phyloP scores from a whole-genome alignment of 176 grass and related monocot genomes.

The Zoysia pacifica region DNA sequence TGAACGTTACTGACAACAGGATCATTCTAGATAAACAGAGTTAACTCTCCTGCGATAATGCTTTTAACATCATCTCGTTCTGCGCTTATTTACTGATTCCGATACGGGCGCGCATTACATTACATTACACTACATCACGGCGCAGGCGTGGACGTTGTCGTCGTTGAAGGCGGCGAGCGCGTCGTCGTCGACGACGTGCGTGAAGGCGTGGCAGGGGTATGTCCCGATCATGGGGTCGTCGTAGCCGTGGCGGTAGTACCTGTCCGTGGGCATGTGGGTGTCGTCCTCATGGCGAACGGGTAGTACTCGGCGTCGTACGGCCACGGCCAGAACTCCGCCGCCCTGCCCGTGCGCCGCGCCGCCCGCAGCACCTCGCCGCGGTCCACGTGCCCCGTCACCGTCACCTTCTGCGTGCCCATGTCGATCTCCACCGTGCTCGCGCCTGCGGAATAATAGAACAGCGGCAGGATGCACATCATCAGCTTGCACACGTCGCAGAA shows the following conservation, averaged over 20 bases:
- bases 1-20: not conserved
- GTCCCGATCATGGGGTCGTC: constrained; percentile 58
- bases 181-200: constrained; percentile 66
- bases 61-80: too few relatives aligned
- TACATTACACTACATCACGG: constrained; percentile 54
- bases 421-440: constrained; percentile 74
- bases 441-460: constrained; percentile 28
- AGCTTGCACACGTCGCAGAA: not conserved
- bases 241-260: constrained; percentile 81
- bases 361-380: constrained; percentile 67
- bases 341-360: constrained; percentile 69
- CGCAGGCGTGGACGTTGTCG: constrained; percentile 82
- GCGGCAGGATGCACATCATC: not conserved
- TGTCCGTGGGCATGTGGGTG: constrained; percentile 57
- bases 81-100: too few relatives aligned
- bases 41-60: too few relatives aligned
- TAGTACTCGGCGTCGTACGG: constrained; percentile 79
- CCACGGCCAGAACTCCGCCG: constrained; percentile 85
- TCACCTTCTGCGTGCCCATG: constrained; percentile 89
- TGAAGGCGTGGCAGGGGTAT: constrained; percentile 72
- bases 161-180: constrained; percentile 68
- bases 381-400: constrained; percentile 73
- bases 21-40: not conserved
- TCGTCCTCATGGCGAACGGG: constrained; percentile 79
- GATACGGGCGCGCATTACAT: too few relatives aligned